phyloP scores from a whole-genome alignment of 1,284 basidiomycete species.

The Tilletia indica region DNA sequence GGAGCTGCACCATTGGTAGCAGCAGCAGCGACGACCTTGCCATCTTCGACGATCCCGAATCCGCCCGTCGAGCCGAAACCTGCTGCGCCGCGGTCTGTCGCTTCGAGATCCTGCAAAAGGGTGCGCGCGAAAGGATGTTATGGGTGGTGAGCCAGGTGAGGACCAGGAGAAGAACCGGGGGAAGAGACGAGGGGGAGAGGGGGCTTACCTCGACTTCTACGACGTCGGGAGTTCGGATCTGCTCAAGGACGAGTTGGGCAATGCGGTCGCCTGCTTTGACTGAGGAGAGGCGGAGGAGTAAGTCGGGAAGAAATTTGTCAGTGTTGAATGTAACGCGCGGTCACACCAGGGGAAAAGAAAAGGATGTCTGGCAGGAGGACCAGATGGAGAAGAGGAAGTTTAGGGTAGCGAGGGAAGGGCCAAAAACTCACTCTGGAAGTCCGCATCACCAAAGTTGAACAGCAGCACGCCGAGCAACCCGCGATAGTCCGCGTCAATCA shows the following conservation, averaged over 20 bases:
- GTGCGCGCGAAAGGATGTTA: too few species aligned
- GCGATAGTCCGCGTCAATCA: conserved; percentile 93
- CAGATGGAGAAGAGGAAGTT: background rate
- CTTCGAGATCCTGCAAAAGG: conserved; percentile 68
- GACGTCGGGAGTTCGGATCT: conserved; percentile 80
- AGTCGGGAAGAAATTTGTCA: too few species aligned
- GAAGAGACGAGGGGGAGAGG: background rate
- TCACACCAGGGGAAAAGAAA: too few species aligned
- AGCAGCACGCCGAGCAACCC: conserved; percentile 88
- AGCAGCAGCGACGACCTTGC: background rate
- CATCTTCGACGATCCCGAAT: conserved; percentile 24
- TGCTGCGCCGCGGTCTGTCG: conserved; percentile 77
- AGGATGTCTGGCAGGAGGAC: background rate
- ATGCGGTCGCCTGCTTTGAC: conserved; percentile 88
- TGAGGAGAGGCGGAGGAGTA: conserved; percentile 53
- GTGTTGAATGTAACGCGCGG: too few species aligned
- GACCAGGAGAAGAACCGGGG: background rate
- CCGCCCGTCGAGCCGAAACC: conserved; percentile 94
- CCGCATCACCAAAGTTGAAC: conserved; percentile 80
- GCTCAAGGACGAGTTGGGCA: conserved; percentile 90
- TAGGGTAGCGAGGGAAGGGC: background rate
- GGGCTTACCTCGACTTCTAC: conserved; percentile 75
- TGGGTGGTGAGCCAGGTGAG: conserved; percentile 2
- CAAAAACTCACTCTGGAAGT: conserved; percentile 72
- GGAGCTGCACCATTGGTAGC: background rate